Conservation (phyloP, 495 filamentous ascomycete species). For the Penicillium coprophilum region DNA sequence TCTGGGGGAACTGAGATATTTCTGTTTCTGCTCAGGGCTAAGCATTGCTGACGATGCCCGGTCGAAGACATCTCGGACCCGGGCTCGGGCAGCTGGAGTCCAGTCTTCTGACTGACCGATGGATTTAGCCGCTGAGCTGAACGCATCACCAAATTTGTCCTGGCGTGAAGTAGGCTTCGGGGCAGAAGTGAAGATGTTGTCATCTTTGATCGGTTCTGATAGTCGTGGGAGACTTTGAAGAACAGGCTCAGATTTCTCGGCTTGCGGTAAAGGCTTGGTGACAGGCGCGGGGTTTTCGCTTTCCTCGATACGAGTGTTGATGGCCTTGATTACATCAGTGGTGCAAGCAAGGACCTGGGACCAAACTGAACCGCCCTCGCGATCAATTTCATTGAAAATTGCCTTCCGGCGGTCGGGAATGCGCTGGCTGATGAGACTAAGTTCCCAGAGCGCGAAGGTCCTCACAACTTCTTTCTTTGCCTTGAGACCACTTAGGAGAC, state of each 20-base stretch:
- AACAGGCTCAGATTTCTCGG: conserved; percentile 35
- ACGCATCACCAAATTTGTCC: conserved; percentile 50
- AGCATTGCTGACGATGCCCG: conserved; percentile 44
- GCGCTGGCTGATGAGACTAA: conserved; percentile 72
- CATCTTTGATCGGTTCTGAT: conserved; percentile 55
- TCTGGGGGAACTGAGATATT: conserved; percentile 36
- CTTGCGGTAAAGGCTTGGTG: conserved; percentile 25
- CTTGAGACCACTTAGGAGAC: conserved; percentile 77
- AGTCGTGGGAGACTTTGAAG: conserved; percentile 51
- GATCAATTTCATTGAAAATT: conserved; percentile 88
- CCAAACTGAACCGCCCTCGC: conserved; percentile 75
- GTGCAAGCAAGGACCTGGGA: conserved; percentile 70
- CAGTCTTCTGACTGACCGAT: conserved; percentile 59
- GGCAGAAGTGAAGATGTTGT: conserved; percentile 55
- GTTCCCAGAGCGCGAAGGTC: conserved; percentile 88
- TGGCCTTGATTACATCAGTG: conserved; percentile 61
- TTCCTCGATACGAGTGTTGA: conserved; percentile 63
- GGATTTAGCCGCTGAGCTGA: conserved; percentile 56
- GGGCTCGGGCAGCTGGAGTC: conserved; percentile 46
- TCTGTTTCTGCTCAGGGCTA: conserved; percentile 46
- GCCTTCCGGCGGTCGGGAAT: conserved; percentile 70
- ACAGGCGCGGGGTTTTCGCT: conserved; percentile 51
- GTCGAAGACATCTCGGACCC: conserved; percentile 41
- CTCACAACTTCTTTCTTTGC: conserved; percentile 57
- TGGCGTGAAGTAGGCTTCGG: conserved; percentile 48